phyloP scores from a whole-genome alignment of 495 filamentous ascomycete species.

The Lentithecium fluviatile region DNA sequence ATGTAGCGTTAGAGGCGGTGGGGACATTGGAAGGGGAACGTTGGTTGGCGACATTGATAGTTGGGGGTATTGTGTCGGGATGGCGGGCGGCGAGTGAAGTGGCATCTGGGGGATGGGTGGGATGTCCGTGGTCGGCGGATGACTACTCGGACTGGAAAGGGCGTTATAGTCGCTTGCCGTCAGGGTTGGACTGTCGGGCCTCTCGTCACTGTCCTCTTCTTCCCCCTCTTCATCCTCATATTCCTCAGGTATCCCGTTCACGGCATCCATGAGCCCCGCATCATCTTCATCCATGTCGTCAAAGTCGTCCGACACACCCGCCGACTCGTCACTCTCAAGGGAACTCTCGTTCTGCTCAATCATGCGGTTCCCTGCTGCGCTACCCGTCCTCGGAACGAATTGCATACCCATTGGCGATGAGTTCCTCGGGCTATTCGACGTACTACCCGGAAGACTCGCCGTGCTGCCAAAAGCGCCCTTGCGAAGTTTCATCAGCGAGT shows the following conservation, averaged over 20 bases:
- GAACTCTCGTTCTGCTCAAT: not conserved
- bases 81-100: not conserved
- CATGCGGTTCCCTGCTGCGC: slow-evolving; percentile 12
- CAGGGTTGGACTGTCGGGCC: slow-evolving; percentile 26
- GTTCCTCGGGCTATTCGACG: slow-evolving; percentile 29
- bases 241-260: slow-evolving; percentile 24
- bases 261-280: slow-evolving; percentile 16
- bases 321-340: slow-evolving; percentile 24
- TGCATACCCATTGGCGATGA: slow-evolving; percentile 34
- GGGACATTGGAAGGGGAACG: not conserved
- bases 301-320: slow-evolving; percentile 8
- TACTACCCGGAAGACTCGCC: slow-evolving; percentile 49
- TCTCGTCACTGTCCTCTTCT: not conserved
- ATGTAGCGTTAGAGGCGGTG: slow-evolving; percentile 19
- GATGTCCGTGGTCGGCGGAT: not conserved
- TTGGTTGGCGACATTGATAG: not conserved
- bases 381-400: slow-evolving; percentile 15
- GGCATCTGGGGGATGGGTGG: not conserved
- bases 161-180: slow-evolving; percentile 31
- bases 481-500: slow-evolving; percentile 68
- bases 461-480: slow-evolving; percentile 79
- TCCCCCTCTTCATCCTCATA: slow-evolving; percentile 14
- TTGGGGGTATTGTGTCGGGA: not conserved
- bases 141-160: slow-evolving; percentile 10
- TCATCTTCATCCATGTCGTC: slow-evolving; percentile 20